Percentiles rank a stretch among this genome's conserved stretches.
phyloP scores from a whole-genome alignment of 139 green algal genomes.

The Tetratostichococcus sp. region DNA sequence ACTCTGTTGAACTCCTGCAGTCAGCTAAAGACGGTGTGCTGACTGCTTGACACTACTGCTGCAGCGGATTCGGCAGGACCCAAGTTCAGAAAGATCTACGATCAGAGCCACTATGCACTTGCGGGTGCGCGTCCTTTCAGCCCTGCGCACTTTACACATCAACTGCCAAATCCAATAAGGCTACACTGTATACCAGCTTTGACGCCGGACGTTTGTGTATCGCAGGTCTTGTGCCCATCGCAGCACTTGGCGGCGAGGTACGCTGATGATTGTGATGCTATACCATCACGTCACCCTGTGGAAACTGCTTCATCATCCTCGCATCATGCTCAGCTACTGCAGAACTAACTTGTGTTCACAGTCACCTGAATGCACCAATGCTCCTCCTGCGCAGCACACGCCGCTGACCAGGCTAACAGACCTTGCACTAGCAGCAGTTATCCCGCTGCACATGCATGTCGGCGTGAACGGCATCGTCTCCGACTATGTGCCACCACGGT shows the following conservation, averaged over 20 bases:
- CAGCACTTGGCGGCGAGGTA: slow-evolving; percentile 26
- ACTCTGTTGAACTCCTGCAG: no score
- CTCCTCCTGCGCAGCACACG: background rate
- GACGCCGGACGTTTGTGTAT: background rate
- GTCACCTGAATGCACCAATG: no score
- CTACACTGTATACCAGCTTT: no score
- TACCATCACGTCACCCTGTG: no score
- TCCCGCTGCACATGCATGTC: slow-evolving; percentile 72
- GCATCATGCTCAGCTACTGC: no score
- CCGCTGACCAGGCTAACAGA: slow-evolving; percentile 23
- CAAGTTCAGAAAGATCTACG: slow-evolving; percentile 35
- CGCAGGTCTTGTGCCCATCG: slow-evolving; percentile 11
- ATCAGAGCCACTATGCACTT: slow-evolving; percentile 40
- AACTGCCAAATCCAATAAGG: no score
- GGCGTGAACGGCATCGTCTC: slow-evolving; percentile 66
- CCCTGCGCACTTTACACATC: no score
- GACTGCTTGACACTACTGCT: no score
- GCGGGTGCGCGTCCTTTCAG: slow-evolving; percentile 44
- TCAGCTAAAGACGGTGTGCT: no score
- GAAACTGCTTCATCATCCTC: no score
- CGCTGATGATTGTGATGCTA: no score
- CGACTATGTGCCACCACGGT: slow-evolving; percentile 69
- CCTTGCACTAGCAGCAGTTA: slow-evolving; percentile 42
- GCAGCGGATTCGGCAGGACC: slow-evolving; percentile 49
- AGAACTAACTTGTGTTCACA: no score